Base-by-base conservation (phyloP, 345 rosid genomes). In the Sonneratia caseolaris region DNA sequence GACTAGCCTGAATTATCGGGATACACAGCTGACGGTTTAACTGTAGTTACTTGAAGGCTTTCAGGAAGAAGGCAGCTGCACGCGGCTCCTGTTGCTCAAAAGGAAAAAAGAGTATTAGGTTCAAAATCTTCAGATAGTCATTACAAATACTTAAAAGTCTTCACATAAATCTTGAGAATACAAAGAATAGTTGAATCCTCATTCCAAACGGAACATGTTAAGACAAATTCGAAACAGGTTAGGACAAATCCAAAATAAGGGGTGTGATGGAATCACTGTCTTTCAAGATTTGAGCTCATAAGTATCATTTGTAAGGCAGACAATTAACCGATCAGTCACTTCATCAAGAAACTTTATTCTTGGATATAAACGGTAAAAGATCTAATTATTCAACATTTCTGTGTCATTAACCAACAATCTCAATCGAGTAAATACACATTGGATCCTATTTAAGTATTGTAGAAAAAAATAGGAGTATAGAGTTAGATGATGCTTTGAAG, bases 51-150 rank as follows among this genome's bases (percentile, higher is more conserved):
- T 84, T 89, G 91, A 80, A 87, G 88, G 80, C 88, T 86, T 76
- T 89, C 95, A 48, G 95, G 95, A 79, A 89, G 91, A 71, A 89
- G 82, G 72, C 95, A 89, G 71, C 89, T 84, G 51, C 92, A 89
- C 38, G 87, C 59, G 57, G 86, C 72, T 74, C 95, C 92, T 89
- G 81, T 67, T 69, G 57, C 55, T 77, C 69, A 43, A 66, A 76
- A 51, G 51, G 66, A 21, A n/a, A 40, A 35, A 42, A 57, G 12
- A 57, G 37, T 24, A 57, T 19, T 21, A 36, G 27, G 18, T 42
- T 42, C 5, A 42, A 42, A 42, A 42, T 9, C 45, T 45, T 45
- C 16, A 22, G 59, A 69, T 8, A n/a, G 8, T 61, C 5, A 24
- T 61, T 27, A n/a, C 5, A 9, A 56, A 56, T 56, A 22, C 14